phyloP scores from a whole-genome alignment of 2,329 filamentous ascomycete species.

The Lasiodiplodia sp. region DNA sequence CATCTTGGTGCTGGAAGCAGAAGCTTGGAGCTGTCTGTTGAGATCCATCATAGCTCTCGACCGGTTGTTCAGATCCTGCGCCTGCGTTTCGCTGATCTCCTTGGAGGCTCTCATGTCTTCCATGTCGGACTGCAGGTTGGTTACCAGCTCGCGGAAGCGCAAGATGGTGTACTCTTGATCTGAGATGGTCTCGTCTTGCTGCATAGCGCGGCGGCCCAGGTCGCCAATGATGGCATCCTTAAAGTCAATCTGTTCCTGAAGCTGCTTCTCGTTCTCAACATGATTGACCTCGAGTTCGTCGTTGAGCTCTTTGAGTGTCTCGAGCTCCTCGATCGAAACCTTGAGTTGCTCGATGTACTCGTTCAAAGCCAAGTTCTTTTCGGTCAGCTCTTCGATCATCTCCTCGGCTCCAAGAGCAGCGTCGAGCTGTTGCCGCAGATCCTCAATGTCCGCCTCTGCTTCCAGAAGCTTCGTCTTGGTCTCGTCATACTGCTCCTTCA shows the following conservation, averaged over 20 bases:
- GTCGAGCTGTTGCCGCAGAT: constrained; percentile 90
- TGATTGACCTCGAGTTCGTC: constrained; percentile 95
- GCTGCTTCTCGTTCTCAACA: constrained; percentile 89
- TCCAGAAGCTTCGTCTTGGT: constrained; percentile 76
- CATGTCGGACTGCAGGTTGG: constrained; percentile 82
- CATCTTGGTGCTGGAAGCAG: constrained; percentile 87
- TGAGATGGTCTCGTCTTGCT: constrained; percentile 81
- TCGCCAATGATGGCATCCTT: constrained; percentile 86
- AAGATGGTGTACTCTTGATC: constrained; percentile 91
- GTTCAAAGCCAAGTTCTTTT: constrained; percentile 82
- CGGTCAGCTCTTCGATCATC: constrained; percentile 90
- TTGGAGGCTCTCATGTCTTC: constrained; percentile 93
- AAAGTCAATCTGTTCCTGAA: constrained; percentile 92
- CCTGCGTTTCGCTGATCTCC: constrained; percentile 90
- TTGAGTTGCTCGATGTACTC: constrained; percentile 86
- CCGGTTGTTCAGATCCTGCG: constrained; percentile 85
- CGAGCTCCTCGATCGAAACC: constrained; percentile 83
- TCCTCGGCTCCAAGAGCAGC: constrained; percentile 87
- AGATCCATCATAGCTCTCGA: constrained; percentile 96
- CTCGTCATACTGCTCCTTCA: constrained; percentile 68
- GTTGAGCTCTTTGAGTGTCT: constrained; percentile 88
- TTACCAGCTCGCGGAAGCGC: constrained; percentile 88
- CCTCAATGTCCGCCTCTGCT: constrained; percentile 78
- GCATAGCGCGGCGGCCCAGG: constrained; percentile 72
- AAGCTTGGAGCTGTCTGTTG: constrained; percentile 91